These are phyloP conservation scores for Brettanomyces naardenensis DNA, from an alignment of 805 yeast species.

Conservation along the genomic window DNA sequence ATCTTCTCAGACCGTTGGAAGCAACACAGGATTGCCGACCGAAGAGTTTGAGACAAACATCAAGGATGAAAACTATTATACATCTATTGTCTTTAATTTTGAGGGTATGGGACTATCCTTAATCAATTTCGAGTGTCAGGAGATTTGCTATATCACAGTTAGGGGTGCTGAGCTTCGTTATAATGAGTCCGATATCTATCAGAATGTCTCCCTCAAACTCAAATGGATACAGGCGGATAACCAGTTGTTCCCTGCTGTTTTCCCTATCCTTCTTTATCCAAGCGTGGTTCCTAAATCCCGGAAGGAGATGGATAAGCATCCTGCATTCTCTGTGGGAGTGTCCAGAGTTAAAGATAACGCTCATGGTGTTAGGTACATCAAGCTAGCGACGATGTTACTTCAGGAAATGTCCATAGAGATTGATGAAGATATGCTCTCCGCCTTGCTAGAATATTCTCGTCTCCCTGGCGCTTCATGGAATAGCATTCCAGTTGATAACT, in stretches of 20 bases:
- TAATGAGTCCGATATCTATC: conserved; percentile 78
- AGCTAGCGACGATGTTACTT: conserved; percentile 80
- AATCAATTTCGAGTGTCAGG: conserved; percentile 60
- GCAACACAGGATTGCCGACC: not conserved
- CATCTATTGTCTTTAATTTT: conserved; percentile 52
- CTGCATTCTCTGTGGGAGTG: conserved; percentile 79
- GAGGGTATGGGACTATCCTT: conserved; percentile 87
- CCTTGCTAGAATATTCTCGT: conserved; percentile 71
- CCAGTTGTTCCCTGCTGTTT: conserved; percentile 80
- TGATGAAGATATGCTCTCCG: conserved; percentile 87
- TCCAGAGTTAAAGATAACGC: conserved; percentile 81
- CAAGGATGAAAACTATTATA: conserved; percentile 44
- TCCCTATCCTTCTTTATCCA: conserved; percentile 85
- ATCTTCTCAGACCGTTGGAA: conserved; percentile 11
- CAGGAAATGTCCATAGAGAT: conserved; percentile 91
- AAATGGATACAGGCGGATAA: conserved; percentile 96
- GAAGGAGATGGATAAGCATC: conserved; percentile 80
- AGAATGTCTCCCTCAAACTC: conserved; percentile 68
- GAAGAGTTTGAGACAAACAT: conserved; percentile 51
- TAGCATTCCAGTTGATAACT: conserved; percentile 22
- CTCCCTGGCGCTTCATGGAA: conserved; percentile 82
- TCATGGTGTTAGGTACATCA: conserved; percentile 85
- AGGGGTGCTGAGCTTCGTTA: conserved; percentile 76
- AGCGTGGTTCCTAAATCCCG: conserved; percentile 80
- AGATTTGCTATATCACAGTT: conserved; percentile 74